These are phyloP conservation scores for Fusarium duplospermum DNA, from an alignment of 2,329 filamentous ascomycete species.

Conservation along the genomic window DNA sequence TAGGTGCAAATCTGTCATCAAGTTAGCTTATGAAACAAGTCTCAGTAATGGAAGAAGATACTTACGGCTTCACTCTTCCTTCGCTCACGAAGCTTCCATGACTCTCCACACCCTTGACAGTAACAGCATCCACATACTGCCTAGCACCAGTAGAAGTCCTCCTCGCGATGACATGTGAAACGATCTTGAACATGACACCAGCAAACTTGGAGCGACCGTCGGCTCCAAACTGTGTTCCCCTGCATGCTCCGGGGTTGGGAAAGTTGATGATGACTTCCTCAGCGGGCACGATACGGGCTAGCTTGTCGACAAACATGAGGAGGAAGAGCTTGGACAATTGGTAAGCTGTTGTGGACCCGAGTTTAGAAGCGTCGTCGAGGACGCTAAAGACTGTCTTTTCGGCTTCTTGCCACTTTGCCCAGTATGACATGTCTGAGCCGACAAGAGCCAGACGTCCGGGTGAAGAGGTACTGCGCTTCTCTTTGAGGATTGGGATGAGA, in stretches of 20 bases:
- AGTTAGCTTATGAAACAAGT: conserved; percentile 1
- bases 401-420: conserved; percentile 36
- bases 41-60: background rate
- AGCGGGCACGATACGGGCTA: conserved; percentile 51
- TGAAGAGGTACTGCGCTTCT: conserved; percentile 28
- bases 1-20: conserved; percentile 16
- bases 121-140: conserved; percentile 40
- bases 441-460: conserved; percentile 46
- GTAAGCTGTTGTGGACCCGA: conserved; percentile 27
- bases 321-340: conserved; percentile 48
- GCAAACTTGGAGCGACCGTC: conserved; percentile 40
- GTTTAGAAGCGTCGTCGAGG: conserved; percentile 31
- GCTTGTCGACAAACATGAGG: conserved; percentile 51
- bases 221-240: conserved; percentile 56
- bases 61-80: conserved; percentile 43
- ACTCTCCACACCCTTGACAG: conserved; percentile 35
- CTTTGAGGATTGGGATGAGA: conserved; percentile 49
- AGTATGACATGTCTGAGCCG: conserved; percentile 47
- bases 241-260: conserved; percentile 58
- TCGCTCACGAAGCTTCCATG: conserved; percentile 43
- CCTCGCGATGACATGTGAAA: conserved; percentile 22
- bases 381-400: conserved; percentile 40
- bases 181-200: conserved; percentile 20
- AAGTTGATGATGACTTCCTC: conserved; percentile 59
- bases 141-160: conserved; percentile 29